Conservation (phyloP, 164 flowering plant species). For the Saururus chinensis region DNA sequence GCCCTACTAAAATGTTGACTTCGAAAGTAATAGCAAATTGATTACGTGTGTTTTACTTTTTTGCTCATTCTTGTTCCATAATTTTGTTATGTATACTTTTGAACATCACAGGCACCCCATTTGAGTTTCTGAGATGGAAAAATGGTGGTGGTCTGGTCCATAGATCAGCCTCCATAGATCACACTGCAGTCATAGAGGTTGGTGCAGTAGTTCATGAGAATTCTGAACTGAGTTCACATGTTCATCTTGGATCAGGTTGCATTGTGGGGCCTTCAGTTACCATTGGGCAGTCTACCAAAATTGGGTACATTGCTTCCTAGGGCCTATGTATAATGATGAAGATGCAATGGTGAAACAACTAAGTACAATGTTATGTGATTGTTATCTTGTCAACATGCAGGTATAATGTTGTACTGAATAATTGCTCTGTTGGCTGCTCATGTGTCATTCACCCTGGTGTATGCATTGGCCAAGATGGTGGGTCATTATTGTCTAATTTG, state of each 20-base stretch:
- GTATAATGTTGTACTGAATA: constrained; percentile 68
- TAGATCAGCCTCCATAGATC: constrained; percentile 50
- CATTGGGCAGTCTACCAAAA: constrained; percentile 59
- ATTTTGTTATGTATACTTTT: too few relatives aligned
- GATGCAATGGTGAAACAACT: not conserved
- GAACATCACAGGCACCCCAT: not conserved
- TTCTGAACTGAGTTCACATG: constrained; percentile 43
- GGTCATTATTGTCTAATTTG: not conserved
- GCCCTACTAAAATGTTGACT: too few relatives aligned
- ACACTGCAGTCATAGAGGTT: constrained; percentile 46
- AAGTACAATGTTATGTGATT: not conserved
- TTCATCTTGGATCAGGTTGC: constrained; percentile 66
- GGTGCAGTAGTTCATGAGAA: constrained; percentile 66
- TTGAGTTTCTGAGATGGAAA: constrained; percentile 45
- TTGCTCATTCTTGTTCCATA: not conserved
- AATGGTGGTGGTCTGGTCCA: constrained; percentile 80
- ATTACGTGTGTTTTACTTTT: too few relatives aligned
- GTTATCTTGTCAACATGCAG: constrained; percentile 22
- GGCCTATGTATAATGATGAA: not conserved
- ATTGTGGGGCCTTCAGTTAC: constrained; percentile 61
- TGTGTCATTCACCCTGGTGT: constrained; percentile 74
- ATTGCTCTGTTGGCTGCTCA: constrained; percentile 65
- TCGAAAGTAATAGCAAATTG: not conserved
- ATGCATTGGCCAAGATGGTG: constrained; percentile 94
- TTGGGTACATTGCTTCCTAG: constrained; percentile 38